Evolutionary conservation across 352 stramenopile species (phyloP).

Genomic region (Phytophthora tentaculata): DNA sequence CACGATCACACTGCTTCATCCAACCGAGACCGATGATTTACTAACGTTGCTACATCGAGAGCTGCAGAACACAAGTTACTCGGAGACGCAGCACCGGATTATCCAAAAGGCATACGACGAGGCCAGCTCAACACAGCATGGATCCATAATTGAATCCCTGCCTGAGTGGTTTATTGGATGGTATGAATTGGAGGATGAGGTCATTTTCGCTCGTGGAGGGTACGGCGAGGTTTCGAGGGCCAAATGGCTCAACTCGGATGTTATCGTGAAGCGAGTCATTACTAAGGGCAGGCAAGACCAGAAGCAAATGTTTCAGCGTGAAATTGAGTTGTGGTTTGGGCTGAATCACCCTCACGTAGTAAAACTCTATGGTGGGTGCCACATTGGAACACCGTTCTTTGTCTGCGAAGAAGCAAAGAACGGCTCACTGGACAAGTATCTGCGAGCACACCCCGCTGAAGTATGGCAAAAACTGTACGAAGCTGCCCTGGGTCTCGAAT

Average conservation of each 20-base stretch:
- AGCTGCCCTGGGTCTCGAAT: slow-evolving; percentile 31
- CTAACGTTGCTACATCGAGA: slow-evolving; percentile 5
- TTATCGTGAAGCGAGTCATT: slow-evolving; percentile 31
- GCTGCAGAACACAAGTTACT: slow-evolving; percentile 7
- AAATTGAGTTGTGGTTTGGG: slow-evolving; percentile 34
- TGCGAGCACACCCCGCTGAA: slow-evolving; percentile 1
- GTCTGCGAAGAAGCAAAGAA: slow-evolving; percentile 35
- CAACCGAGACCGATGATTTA: slow-evolving; percentile 2
- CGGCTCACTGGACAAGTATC: slow-evolving; percentile 19
- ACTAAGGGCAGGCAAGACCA: background rate
- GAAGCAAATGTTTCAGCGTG: slow-evolving; percentile 18
- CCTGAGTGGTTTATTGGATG: slow-evolving; percentile 12
- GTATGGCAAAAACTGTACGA: slow-evolving; percentile 34
- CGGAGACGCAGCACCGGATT: background rate
- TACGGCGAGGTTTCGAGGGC: slow-evolving; percentile 5
- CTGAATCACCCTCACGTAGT: slow-evolving; percentile 41
- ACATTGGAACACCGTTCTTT: slow-evolving; percentile 32
- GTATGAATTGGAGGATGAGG: slow-evolving; percentile 10
- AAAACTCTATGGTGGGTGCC: slow-evolving; percentile 40
- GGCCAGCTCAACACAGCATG: slow-evolving; percentile 3
- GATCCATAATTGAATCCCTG: background rate
- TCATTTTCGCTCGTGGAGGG: slow-evolving; percentile 2
- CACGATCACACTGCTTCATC: slow-evolving; percentile 1
- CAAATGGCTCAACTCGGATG: slow-evolving; percentile 25
- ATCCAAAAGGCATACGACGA: slow-evolving; percentile 7